These are phyloP conservation scores for Boletellus emodensis DNA, from an alignment of 768 basidiomycete genomes.

Conservation along the genomic window DNA sequence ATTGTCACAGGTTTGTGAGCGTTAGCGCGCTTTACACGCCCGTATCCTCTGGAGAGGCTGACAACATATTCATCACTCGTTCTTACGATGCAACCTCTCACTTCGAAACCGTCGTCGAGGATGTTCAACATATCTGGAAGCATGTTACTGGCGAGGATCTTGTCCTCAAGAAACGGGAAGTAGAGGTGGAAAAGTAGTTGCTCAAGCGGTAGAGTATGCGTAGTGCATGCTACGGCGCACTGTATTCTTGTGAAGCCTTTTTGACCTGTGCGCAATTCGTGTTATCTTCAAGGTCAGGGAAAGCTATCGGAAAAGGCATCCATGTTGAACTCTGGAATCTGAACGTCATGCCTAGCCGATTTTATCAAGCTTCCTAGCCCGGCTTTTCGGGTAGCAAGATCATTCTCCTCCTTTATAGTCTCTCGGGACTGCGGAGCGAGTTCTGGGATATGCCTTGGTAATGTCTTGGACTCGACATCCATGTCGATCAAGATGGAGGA, in stretches of 20 bases:
- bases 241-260: constrained; percentile 13
- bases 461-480: constrained; percentile 62
- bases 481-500: constrained; percentile 89
- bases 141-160: constrained; percentile 74
- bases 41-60: constrained; percentile 70
- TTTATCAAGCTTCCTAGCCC: constrained; percentile 84
- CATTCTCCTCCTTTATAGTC: constrained; percentile 47
- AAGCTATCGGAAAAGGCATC: constrained; percentile 54
- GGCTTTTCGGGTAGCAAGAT: constrained; percentile 61
- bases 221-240: constrained; percentile 2
- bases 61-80: constrained; percentile 95
- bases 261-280: constrained; percentile 2
- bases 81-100: constrained; percentile 99
- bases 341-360: constrained; percentile 83
- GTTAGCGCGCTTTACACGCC: constrained; percentile 88
- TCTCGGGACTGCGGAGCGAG: constrained; percentile 20
- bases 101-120: constrained; percentile 98
- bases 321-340: constrained; percentile 89
- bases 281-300: neutral
- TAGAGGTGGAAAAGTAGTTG: constrained; percentile 50
- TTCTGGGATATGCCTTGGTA: constrained; percentile 53
- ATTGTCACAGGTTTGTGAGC: constrained; percentile 70
- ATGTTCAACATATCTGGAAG: constrained; percentile 96
- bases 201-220: constrained; percentile 6
- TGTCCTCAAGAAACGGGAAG: constrained; percentile 85